Percentiles rank a stretch among this genome's conserved stretches.
phyloP scores from a whole-genome alignment of 768 basidiomycete genomes.

The Panus rudis region DNA sequence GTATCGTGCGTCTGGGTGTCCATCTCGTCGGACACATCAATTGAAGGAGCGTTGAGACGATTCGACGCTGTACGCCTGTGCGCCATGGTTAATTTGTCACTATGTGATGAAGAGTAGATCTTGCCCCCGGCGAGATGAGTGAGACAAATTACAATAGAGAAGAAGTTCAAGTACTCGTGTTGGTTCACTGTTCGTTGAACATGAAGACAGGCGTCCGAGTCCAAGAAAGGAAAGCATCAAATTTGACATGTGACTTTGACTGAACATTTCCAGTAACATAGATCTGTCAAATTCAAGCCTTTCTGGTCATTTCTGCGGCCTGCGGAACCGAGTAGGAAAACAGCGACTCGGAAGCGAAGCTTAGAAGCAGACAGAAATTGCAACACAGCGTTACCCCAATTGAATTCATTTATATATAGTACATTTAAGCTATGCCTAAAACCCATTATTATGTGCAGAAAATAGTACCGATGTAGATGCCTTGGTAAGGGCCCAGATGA shows the following conservation, averaged over 20 bases:
- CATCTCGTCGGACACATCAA: background rate
- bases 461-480: slow-evolving; percentile 48
- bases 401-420: background rate
- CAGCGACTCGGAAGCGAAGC: background rate
- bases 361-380: background rate
- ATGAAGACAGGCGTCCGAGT: no score
- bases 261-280: no score
- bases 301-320: background rate
- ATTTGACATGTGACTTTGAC: no score
- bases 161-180: no score
- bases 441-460: slow-evolving; percentile 21
- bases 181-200: no score
- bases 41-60: background rate
- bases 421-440: background rate
- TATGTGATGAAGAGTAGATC: background rate
- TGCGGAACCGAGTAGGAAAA: background rate
- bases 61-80: background rate
- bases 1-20: background rate
- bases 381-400: background rate
- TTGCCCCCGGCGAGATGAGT: background rate
- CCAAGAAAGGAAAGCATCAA: no score
- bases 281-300: background rate
- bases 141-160: no score
- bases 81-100: background rate
- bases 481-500: slow-evolving; percentile 54